phyloP scores from a whole-genome alignment of 169 alveolate species.

The Eimeria falciformis region DNA sequence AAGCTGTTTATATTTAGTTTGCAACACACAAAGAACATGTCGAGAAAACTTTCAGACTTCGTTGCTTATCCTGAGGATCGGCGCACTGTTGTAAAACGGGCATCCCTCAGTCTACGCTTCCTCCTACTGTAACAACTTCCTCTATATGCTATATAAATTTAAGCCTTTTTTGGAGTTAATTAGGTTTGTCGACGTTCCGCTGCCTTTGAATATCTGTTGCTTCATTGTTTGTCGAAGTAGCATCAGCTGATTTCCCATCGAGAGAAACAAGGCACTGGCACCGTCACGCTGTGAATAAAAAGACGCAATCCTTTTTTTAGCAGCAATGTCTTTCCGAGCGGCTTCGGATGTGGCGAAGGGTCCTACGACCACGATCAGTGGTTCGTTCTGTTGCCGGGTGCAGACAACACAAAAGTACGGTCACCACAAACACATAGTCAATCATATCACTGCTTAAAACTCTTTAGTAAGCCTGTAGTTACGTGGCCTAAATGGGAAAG shows the following conservation, averaged over 20 bases:
- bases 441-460: not conserved
- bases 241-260: not conserved
- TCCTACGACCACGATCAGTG: constrained; percentile 65
- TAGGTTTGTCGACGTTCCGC: not conserved
- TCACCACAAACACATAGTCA: not conserved
- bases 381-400: constrained; percentile 54
- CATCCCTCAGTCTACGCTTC: constrained; percentile 16
- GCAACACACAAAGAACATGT: constrained; percentile 4
- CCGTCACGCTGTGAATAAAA: constrained; percentile 17
- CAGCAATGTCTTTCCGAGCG: constrained; percentile 31
- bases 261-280: not conserved
- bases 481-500: no score
- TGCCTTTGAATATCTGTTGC: not conserved
- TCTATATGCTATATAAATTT: not conserved
- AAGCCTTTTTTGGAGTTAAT: not conserved
- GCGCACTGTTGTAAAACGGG: constrained; percentile 14
- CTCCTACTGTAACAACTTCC: not conserved
- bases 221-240: not conserved
- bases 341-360: constrained; percentile 45
- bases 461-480: no score
- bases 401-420: constrained; percentile 31
- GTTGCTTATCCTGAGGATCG: constrained; percentile 3
- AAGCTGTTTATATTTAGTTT: not conserved
- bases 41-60: not conserved
- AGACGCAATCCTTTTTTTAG: not conserved